A percentile compares a stretch with the other conserved stretches of the same genome.
Evolutionary conservation across 306 rosid genomes (phyloP).

Genomic region (Inga oerstediana): DNA sequence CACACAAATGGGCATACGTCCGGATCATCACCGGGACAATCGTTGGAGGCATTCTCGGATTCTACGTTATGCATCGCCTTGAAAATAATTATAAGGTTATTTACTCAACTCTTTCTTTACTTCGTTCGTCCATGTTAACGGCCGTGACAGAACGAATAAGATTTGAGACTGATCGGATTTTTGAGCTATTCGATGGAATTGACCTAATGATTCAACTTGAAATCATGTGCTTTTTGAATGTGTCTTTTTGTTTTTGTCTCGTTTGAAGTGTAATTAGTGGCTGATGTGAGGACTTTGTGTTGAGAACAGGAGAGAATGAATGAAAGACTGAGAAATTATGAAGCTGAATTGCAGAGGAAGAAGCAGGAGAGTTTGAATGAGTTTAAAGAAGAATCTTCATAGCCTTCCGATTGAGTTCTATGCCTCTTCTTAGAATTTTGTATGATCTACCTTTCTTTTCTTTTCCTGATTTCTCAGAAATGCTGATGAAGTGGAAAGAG

Average conservation of each 20-base stretch:
- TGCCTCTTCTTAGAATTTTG: neutral
- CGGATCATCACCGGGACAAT: conserved; percentile 15
- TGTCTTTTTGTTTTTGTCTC: neutral
- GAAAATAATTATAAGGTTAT: conserved; percentile 74
- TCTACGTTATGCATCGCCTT: conserved; percentile 83
- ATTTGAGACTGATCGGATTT: neutral
- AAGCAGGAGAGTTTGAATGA: conserved; percentile 55
- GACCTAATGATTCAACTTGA: neutral
- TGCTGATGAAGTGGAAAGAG: neutral
- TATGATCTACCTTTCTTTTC: neutral
- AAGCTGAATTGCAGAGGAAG: conserved; percentile 64
- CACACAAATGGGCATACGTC: conserved; percentile 29
- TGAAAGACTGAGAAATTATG: conserved; percentile 62
- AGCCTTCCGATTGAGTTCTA: conserved; percentile 11
- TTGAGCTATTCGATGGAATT: neutral
- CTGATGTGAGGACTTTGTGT: conserved; percentile 11
- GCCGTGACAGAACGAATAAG: no score
- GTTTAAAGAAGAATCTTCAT: conserved; percentile 69
- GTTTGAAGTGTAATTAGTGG: neutral
- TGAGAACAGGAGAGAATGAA: conserved; percentile 71
- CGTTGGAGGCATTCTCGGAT: conserved; percentile 55
- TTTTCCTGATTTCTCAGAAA: neutral
- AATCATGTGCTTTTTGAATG: conserved; percentile 25
- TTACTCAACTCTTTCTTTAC: neutral
- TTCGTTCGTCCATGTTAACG: neutral